Percentiles rank a stretch among this genome's conserved stretches.
phyloP scores from a whole-genome alignment of 2,329 filamentous ascomycete species.

The Sporothrix brasiliensis region DNA sequence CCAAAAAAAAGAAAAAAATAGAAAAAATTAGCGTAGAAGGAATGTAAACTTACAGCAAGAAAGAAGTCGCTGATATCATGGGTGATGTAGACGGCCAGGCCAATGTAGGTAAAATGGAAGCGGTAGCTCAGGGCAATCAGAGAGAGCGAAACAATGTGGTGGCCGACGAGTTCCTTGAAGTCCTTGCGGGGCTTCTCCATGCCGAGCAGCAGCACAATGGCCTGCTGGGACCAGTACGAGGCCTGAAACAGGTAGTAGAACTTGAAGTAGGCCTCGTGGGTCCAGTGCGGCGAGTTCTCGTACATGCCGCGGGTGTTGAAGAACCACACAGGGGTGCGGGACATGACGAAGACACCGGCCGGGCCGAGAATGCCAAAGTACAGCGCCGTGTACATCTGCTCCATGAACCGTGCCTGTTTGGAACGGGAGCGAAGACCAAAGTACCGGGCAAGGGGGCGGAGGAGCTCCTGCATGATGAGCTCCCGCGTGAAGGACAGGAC shows the following conservation, averaged over 20 bases:
- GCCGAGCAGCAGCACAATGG: slow-evolving; percentile 80
- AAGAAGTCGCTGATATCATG: slow-evolving; percentile 96
- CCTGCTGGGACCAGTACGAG: slow-evolving; percentile 94
- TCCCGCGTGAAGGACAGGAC: slow-evolving; percentile 92
- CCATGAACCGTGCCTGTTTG: slow-evolving; percentile 92
- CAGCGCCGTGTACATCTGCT: slow-evolving; percentile 90
- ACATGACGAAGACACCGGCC: slow-evolving; percentile 88
- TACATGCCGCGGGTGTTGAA: slow-evolving; percentile 93
- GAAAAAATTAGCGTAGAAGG: background rate
- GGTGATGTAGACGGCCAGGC: slow-evolving; percentile 88
- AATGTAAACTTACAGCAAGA: slow-evolving; percentile 68
- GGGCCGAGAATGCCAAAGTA: slow-evolving; percentile 86
- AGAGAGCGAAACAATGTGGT: slow-evolving; percentile 85
- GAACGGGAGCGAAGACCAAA: slow-evolving; percentile 70
- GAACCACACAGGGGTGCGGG: slow-evolving; percentile 88
- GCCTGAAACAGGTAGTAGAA: slow-evolving; percentile 95
- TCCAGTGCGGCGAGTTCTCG: slow-evolving; percentile 79
- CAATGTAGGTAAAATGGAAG: slow-evolving; percentile 97
- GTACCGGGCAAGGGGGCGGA: slow-evolving; percentile 72
- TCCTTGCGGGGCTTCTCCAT: slow-evolving; percentile 94
- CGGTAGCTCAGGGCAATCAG: slow-evolving; percentile 87
- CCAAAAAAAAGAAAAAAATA: too few species aligned
- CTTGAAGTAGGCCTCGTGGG: slow-evolving; percentile 81
- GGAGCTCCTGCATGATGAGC: slow-evolving; percentile 89
- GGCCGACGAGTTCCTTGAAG: slow-evolving; percentile 87